Base-by-base conservation (phyloP, 2,329 filamentous ascomycete genomes). In the Sordariomycetes sp. region DNA sequence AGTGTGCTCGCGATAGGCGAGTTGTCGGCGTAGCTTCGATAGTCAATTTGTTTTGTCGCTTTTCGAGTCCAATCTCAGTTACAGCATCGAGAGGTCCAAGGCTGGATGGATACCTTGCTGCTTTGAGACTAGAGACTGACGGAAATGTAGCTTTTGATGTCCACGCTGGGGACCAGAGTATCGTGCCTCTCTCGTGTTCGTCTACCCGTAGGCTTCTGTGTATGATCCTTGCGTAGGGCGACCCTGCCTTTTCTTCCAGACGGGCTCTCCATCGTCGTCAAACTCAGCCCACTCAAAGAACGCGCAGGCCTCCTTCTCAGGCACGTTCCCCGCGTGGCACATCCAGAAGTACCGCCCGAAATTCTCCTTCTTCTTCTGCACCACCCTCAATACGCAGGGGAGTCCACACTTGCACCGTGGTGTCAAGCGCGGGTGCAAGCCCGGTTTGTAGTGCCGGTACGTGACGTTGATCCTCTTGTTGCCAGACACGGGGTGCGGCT, bases 401-500 rank as follows among this genome's bases (percentile, higher is more conserved):
- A 92, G 78, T 0, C 79, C 78, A 65, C 93, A 97, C 37, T 77
- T 79, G 68, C 94, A 99, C 58, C 78, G 82, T 0, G 92, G 92
- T 0, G 89, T 97, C 64, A 81, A 78, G 1, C 77, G 80, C 0
- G 94, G 93, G 67, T 94, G 88, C 62, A 97, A 79, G 52, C 78
- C 84, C 18, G 83, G 76, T 53, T 88, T 86, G 71, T 96, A 97
- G 72, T 89, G 86, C 7, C 94, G 85, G 71, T 97, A 99, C 0
- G 94, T 99, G 68, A 99, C 82, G 68, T 97, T 97, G 65, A 99
- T 92, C 48, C 94, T 81, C 62, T 83, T 86, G 64, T 85, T 91
- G 0, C 87, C 87, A 0, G 92, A 81, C 1, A 96, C 69, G 0
- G 92, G 90, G 69, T 99, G 94, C 1, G 90, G 90, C 61, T 91